Conservation (phyloP, 306 rosid genomes). For the Astragalus glycyphyllos region DNA sequence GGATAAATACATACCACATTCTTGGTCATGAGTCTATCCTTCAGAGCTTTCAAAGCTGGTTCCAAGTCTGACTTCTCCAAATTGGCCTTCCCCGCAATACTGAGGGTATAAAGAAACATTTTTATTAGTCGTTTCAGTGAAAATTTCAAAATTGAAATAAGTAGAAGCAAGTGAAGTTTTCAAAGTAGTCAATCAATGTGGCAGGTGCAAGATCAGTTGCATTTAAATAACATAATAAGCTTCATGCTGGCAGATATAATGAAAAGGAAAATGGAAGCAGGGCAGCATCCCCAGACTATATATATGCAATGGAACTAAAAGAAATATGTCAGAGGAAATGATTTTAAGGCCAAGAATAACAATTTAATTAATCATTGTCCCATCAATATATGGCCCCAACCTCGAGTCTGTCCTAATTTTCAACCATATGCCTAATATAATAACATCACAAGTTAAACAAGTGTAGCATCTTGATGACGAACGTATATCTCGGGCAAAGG, state of each 20-base stretch:
- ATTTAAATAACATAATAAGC: constrained; percentile 20
- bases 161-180: background rate
- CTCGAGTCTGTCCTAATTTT: background rate
- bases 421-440: background rate
- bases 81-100: constrained; percentile 97
- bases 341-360: constrained; percentile 16
- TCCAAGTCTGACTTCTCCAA: constrained; percentile 94
- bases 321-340: background rate
- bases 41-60: constrained; percentile 94
- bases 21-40: constrained; percentile 99
- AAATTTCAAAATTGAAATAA: constrained; percentile 28
- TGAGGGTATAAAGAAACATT: constrained; percentile 45
- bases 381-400: background rate
- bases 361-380: constrained; percentile 11
- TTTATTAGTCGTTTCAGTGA: constrained; percentile 30
- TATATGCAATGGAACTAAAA: background rate
- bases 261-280: constrained; percentile 9
- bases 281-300: constrained; percentile 18
- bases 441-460: constrained; percentile 19
- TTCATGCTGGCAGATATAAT: constrained; percentile 15
- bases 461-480: constrained; percentile 9
- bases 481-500: background rate
- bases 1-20: constrained; percentile 76
- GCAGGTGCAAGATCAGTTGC: constrained; percentile 21
- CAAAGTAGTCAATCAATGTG: background rate